Percentiles rank a stretch among this genome's conserved stretches.
Conservation (phyloP, 345 rosid species). For the Durio zibethinus region DNA sequence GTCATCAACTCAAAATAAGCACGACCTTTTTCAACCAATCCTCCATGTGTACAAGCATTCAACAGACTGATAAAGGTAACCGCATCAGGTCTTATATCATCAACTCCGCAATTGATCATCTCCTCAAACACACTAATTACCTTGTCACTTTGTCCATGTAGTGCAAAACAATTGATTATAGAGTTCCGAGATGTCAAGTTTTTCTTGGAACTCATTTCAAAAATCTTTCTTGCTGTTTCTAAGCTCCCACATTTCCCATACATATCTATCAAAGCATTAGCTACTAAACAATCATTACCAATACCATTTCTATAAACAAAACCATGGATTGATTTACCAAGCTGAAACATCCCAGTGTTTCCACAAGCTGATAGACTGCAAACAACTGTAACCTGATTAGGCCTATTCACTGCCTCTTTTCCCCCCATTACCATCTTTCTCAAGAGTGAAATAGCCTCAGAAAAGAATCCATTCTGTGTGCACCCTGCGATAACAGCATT, state of each 20-base stretch:
- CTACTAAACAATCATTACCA: constrained; percentile 45
- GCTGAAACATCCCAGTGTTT: constrained; percentile 62
- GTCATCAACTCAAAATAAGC: constrained; percentile 61
- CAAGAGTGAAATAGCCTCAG: constrained; percentile 55
- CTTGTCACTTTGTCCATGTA: constrained; percentile 61
- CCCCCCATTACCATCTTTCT: constrained; percentile 48
- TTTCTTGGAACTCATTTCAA: constrained; percentile 41
- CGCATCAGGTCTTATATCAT: constrained; percentile 42
- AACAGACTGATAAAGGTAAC: constrained; percentile 74
- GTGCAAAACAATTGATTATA: constrained; percentile 76
- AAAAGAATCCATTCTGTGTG: constrained; percentile 72
- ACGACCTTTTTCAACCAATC: constrained; percentile 58
- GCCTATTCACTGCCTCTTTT: constrained; percentile 25
- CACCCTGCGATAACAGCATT: constrained; percentile 81
- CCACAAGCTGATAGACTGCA: constrained; percentile 78
- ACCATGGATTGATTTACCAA: constrained; percentile 65
- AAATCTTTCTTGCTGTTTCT: constrained; percentile 50
- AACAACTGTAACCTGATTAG: constrained; percentile 65
- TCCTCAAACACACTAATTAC: constrained; percentile 62
- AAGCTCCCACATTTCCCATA: constrained; percentile 86
- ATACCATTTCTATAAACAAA: constrained; percentile 44
- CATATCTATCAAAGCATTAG: constrained; percentile 67
- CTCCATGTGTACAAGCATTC: constrained; percentile 81
- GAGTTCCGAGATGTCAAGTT: constrained; percentile 70
- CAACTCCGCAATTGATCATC: constrained; percentile 37